Evolutionary conservation across 768 basidiomycete genomes (phyloP), one percentile per base, ranked within the genome.

Genomic region (Russula earlei): DNA sequence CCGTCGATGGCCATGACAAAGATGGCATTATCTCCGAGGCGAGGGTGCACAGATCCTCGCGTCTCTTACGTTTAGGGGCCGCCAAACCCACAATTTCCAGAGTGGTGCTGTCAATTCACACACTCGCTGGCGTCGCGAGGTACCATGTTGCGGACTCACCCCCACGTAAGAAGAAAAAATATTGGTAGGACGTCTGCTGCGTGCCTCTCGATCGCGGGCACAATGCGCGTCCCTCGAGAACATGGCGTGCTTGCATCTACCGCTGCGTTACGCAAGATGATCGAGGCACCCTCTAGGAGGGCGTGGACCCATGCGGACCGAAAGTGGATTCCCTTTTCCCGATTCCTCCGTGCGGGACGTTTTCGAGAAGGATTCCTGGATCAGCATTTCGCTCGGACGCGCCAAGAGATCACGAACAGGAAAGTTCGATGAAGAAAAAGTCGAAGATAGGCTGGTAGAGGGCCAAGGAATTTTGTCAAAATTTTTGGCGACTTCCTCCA

Each of bases 51-150:
- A 14, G n/a, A 24, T 54, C 22, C 48, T 54, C 9, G 61, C 40
- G 48, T 62, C 22, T 66, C 64, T n/a, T 66, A 64, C 61, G 62
- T 63, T 17, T 64, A 62, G 63, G 61, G 58, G 20, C 31, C 8
- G 4, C 41, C 52, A 8, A 62, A 58, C 44, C 51, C 60, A 12
- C 60, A 19, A 48, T 66, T 2, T 44, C 62, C 34, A 51, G 33
- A 5, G 40, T 54, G 37, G 19, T 17, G 58, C 62, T 64, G 60
- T 63, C 63, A 29, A 54, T 52, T 49, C 56, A 58, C 56, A 63
- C 63, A 7, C 49, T 59, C n/a, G 20, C 20, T 44, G 8, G 60
- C 53, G 15, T 55, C 62, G 27, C 31, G 54, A 45, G n/a, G n/a
- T n/a, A 48, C 53, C 17, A 54, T 49, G 2, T 52, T 51, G 54